Evolutionary conservation across 2,329 filamentous ascomycete species (phyloP), one percentile per base, ranked within the genome.

Genomic region (Fusarium brachygibbosum): DNA sequence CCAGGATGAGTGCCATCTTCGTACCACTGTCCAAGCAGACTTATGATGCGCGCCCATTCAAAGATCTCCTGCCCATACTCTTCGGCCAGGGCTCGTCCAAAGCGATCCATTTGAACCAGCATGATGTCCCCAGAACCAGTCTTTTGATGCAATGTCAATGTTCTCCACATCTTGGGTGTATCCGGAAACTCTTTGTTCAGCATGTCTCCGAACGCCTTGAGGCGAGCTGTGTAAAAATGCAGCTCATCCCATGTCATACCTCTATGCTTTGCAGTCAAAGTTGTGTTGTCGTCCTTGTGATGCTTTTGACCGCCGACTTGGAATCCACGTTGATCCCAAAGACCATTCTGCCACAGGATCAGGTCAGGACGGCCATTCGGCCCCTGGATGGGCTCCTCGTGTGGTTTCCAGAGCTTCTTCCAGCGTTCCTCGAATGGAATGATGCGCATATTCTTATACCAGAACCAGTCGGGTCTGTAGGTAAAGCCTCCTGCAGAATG

Each of bases 351-450:
- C 53, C 54, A 60, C 0, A 60, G 23, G 0, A 60, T 25, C 2
- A 60, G n/a, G 9, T 60, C 57, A 0, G 57, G 53, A 6, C 57
- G 29, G 1, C 53, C 53, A 1, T 48, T 58, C 1, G 57, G 57
- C 0, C 57, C 57, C 0, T 29, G 29, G 1, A 60, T 60, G 3
- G 29, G 34, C 16, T 28, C 34, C 10, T 49, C 6, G 9, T 60
- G 57, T 0, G 57, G 57, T 0, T 49, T 46, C 57, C 57, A 60
- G 0, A 60, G n/a, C 3, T 34, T 38, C 5, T 60, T 37, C 53
- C 57, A 58, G 4, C 57, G 57, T 19, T 57, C 28, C 23, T 60
- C 57, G 10, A 60, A 60, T 0, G 57, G 52, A 3, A 60, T 48
- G 4, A 60, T 58, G 0, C 28, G 7, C 52, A 60, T 60, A 3